phyloP scores from a whole-genome alignment of 164 flowering plant genomes.

The Vitis amurensis region DNA sequence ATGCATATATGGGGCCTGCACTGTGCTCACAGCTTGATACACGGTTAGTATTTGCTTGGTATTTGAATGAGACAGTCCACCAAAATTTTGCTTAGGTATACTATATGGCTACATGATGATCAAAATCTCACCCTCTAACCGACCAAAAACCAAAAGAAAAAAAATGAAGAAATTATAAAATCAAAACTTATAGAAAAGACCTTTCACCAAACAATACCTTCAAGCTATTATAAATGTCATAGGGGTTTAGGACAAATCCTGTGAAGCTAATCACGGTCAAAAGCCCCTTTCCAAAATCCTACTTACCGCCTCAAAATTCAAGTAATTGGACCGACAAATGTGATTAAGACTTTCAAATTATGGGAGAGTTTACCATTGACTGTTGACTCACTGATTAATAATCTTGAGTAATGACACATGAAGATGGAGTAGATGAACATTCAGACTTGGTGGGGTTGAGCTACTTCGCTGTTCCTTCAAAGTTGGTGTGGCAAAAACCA shows the following conservation, averaged over 20 bases:
- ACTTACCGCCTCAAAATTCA: not conserved
- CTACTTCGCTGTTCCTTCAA: too few species aligned
- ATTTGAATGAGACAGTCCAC: conserved; percentile 17
- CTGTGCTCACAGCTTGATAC: not conserved
- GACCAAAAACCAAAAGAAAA: not conserved
- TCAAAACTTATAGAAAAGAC: not conserved
- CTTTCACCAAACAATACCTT: conserved; percentile 5
- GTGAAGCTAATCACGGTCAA: conserved; percentile 5
- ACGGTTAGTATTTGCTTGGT: conserved; percentile 4
- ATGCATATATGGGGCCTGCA: conserved; percentile 2
- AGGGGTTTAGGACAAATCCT: not conserved
- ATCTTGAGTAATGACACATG: too few species aligned
- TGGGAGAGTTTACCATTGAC: too few species aligned
- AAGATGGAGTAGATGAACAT: too few species aligned
- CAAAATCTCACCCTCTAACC: too few species aligned
- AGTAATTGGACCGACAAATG: not conserved
- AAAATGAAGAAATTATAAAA: not conserved
- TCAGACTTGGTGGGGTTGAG: too few species aligned
- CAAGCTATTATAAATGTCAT: not conserved
- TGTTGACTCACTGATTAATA: too few species aligned
- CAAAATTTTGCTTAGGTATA: not conserved
- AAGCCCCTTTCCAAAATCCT: not conserved
- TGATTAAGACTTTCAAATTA: too few species aligned
- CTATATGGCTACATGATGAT: not conserved
- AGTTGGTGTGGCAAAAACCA: too few species aligned